Evolutionary conservation across 2,329 filamentous ascomycete species (phyloP).

Genomic region (Colletotrichum kahawae): DNA sequence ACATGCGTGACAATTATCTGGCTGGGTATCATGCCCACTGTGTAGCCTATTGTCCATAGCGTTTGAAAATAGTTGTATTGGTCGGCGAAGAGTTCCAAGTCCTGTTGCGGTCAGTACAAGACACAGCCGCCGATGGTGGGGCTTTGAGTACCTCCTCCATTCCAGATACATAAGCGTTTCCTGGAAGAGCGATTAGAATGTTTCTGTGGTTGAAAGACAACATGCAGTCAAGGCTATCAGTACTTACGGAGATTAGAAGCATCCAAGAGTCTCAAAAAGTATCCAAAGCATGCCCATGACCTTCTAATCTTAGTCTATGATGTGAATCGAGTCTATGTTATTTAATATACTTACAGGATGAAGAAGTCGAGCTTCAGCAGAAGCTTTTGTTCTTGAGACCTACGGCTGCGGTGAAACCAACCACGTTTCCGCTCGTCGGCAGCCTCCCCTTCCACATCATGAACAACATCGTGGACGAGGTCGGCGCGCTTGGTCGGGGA

Average conservation of each 20-base stretch:
- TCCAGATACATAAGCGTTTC: neutral
- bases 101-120: neutral
- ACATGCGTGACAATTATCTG: neutral
- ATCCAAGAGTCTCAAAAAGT: neutral
- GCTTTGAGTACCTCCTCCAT: neutral
- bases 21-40: neutral
- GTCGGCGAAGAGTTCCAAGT: neutral
- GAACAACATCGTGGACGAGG: neutral
- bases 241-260: neutral
- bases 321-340: neutral
- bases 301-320: fast-evolving
- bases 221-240: neutral
- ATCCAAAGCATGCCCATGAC: neutral
- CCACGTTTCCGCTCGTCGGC: neutral
- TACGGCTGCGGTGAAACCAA: neutral
- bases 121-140: fast-evolving
- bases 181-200: neutral
- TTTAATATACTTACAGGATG: neutral
- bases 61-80: neutral
- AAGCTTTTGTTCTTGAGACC: neutral
- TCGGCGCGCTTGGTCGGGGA: neutral
- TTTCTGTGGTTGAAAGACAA: neutral
- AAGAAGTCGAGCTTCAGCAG: neutral
- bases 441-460: neutral
- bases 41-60: neutral